Base-by-base conservation (phyloP, 495 filamentous ascomycete species). In the Emericellopsis terricola region DNA sequence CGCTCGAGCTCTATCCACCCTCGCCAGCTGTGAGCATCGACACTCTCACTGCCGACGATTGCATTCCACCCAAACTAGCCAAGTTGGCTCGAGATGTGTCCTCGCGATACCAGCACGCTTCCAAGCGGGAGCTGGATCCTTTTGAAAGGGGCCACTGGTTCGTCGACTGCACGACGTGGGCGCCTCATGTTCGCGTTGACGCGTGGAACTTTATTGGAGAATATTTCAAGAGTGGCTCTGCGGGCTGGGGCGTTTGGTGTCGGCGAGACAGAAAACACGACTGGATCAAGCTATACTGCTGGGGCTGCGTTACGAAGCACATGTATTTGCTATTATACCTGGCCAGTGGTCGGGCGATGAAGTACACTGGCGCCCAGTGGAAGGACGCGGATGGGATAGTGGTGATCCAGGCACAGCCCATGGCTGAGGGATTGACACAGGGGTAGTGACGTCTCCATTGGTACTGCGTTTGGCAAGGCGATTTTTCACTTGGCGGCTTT, bases 71-170 rank as follows among this genome's bases (percentile, higher is more conserved):
- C 8, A 56, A 62, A 6, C 61, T 81, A 10, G 42, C 51, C 2
- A 57, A 65, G 43, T 53, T 80, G 3, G 59, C 62, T 0, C 34
- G 41, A 3, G 64, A 71, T 7, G 61, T 78, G 26, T 68, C 3
- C 8, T 41, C 0, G 52, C 64, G 62, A 0, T 81, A 64, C 45
- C 56, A 42, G n/a, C 75, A 75, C 2, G 33, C 38, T n/a, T 37
- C 39, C 0, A 47, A 50, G 3, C 65, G 79, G 4, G 41, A 44
- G 0, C 53, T 79, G 0, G 54, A 64, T 7, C 49, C 48, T 0
- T 57, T 70, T 11, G 80, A 86, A 44, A 55, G 79, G 19, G 80
- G 80, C 13, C 66, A 78, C 48, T 86, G 80, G 80, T 46, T 52
- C 9, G 30, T 84, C 2, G 59, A 62, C 15, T 62, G 69, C 36